A percentile compares a stretch with the other conserved stretches of the same genome.
Conservation (phyloP, 805 yeast species). For the Maudiozyma barnettii region DNA sequence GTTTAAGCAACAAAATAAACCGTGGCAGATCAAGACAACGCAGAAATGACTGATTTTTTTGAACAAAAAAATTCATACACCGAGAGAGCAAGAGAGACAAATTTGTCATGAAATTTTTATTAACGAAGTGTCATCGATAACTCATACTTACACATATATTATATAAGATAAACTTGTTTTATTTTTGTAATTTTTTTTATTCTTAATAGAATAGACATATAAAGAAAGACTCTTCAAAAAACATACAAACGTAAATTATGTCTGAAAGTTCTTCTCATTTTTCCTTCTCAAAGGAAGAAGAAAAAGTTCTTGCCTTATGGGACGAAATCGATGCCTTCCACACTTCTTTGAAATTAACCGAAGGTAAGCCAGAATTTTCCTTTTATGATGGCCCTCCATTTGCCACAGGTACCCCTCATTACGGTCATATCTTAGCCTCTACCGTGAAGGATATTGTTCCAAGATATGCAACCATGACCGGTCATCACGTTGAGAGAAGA, state of each 20-base stretch:
- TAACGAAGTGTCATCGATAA: too few relatives aligned
- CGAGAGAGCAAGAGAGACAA: too few relatives aligned
- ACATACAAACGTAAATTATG: slow-evolving; percentile 14
- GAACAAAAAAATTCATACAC: too few relatives aligned
- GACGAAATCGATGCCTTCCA: slow-evolving; percentile 91
- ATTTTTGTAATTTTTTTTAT: too few relatives aligned
- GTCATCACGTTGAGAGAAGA: slow-evolving; percentile 90
- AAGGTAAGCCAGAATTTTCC: slow-evolving; percentile 79
- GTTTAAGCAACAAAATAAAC: too few relatives aligned
- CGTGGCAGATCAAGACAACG: too few relatives aligned
- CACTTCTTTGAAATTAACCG: slow-evolving; percentile 68
- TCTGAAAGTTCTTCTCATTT: slow-evolving; percentile 35
- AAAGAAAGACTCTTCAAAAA: too few relatives aligned
- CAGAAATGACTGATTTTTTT: too few relatives aligned
- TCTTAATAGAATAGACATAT: too few relatives aligned
- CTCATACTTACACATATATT: not conserved
- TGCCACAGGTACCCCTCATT: slow-evolving; percentile 99
- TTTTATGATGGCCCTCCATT: slow-evolving; percentile 99
- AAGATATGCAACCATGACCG: slow-evolving; percentile 96
- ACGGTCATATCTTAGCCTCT: slow-evolving; percentile 94
- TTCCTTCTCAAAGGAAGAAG: slow-evolving; percentile 86
- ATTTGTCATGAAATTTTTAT: too few relatives aligned
- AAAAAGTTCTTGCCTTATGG: slow-evolving; percentile 73
- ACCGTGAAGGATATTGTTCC: slow-evolving; percentile 97
- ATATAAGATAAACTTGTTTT: not conserved